A percentile compares a stretch with the other conserved stretches of the same genome.
phyloP scores from a whole-genome alignment of 108 stramenopile species.

The Schizochytrium sp. region DNA sequence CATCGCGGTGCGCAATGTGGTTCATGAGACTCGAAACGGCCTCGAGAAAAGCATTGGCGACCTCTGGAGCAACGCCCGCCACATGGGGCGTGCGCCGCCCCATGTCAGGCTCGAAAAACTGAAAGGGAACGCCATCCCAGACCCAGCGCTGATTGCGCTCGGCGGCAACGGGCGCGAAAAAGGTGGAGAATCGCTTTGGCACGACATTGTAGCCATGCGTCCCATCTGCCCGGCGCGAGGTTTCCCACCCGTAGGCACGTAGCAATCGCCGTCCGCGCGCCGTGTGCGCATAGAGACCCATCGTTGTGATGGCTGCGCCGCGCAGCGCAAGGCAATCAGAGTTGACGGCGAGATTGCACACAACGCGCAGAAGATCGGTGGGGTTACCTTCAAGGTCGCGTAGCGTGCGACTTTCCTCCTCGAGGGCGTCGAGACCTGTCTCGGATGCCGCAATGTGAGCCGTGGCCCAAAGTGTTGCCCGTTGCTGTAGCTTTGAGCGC shows the following conservation, averaged over 20 bases:
- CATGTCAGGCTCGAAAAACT: neutral
- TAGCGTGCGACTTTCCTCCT: neutral
- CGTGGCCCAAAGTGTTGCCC: neutral
- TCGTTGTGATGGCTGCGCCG: neutral
- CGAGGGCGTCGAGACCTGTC: neutral
- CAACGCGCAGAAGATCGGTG: neutral
- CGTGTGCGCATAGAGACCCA: neutral
- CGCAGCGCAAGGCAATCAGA: neutral
- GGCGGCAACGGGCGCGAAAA: neutral
- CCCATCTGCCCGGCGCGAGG: neutral
- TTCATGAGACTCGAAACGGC: constrained; percentile 1
- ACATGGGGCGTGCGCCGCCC: neutral
- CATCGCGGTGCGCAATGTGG: neutral
- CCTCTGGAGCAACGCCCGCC: neutral
- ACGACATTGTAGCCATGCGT: neutral
- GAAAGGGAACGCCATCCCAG: neutral
- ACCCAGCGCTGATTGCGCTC: neutral
- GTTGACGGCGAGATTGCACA: neutral
- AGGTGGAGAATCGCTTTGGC: neutral
- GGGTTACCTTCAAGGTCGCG: neutral
- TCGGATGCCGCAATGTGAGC: neutral
- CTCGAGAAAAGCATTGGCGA: neutral
- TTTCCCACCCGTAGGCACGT: neutral
- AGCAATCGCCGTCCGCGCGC: neutral
- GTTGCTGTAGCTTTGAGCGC: neutral